Base-by-base conservation (phyloP, 345 rosid species). In the Adansonia digitata region DNA sequence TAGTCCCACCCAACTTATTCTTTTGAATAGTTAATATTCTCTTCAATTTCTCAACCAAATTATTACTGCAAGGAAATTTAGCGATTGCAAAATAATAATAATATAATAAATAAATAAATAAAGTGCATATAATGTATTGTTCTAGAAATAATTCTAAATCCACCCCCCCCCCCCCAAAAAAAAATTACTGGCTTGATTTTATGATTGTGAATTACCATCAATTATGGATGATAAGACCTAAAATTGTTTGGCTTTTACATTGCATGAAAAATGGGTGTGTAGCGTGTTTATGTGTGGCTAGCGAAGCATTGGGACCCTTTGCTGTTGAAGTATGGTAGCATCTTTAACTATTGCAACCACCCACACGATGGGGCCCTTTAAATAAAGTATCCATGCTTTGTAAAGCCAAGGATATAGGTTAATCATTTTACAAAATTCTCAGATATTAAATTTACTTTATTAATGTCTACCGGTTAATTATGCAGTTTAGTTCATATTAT, bases 341-440 rank as follows among this genome's bases (percentile, higher is more conserved):
- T 69, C 57, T 51, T 49, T 69, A 69, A 49, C 56, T 27, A 31
- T 31, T 60, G 26, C 73, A 49, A 31, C 59, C 59, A 31, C 73
- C 42, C 60, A 69, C 60, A 49, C n/a, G n/a, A n/a, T 63, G 69
- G 69, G 40, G 2, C 60, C 14, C 31, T 22, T 1, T 63, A n/a
- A 31, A 7, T 9, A 4, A 27, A 18, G n/a, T 13, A 37, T 37
- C 69, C 61, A 56, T 18, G 13, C 22, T n/a, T 39, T 5, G 9
- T 3, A 0, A 37, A 37, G 39, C 7, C 0, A 2, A 37, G 39
- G 7, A 37, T 37, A 5, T 37, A 37, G 7, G 4, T n/a, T n/a
- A n/a, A n/a, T n/a, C n/a, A n/a, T n/a, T n/a, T n/a, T n/a, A n/a
- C n/a, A n/a, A n/a, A n/a, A n/a, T n/a, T n/a, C n/a, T n/a, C n/a